Percentiles rank a stretch among this genome's conserved stretches.
Evolutionary conservation across 768 basidiomycete genomes (phyloP).

Genomic region (Tulasnella sp.): DNA sequence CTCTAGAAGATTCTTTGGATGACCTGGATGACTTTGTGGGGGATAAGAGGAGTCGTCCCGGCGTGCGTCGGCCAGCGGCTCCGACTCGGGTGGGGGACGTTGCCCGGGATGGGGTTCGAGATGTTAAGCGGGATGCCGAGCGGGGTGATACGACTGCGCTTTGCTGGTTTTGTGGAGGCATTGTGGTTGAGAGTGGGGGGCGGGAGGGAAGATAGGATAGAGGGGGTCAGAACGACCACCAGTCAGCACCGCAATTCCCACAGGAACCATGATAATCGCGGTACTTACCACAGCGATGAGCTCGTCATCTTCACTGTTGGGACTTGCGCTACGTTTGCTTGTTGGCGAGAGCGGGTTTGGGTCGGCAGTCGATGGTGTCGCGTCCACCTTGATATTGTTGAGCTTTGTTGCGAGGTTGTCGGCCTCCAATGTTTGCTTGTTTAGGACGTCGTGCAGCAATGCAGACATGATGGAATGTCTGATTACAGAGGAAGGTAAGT

Average conservation of each 20-base stretch:
- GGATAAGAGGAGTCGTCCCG: conserved; percentile 47
- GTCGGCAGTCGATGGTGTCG: neutral
- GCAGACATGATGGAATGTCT: conserved; percentile 23
- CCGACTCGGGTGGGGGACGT: conserved; percentile 36
- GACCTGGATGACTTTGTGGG: conserved; percentile 31
- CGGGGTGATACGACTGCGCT: conserved; percentile 27
- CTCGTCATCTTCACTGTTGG: conserved; percentile 30
- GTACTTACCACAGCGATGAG: conserved; percentile 33
- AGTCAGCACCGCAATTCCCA: conserved; percentile 1
- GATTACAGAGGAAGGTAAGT: neutral
- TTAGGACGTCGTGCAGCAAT: conserved; percentile 32
- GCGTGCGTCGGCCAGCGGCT: conserved; percentile 47
- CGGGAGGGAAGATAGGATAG: conserved; percentile 25
- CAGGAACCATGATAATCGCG: neutral
- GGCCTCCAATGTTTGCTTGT: conserved; percentile 28
- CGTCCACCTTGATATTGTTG: neutral
- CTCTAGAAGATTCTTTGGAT: conserved; percentile 35
- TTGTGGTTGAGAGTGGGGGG: conserved; percentile 38
- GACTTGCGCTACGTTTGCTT: conserved; percentile 14
- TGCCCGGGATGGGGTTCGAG: conserved; percentile 42
- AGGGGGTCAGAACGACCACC: neutral
- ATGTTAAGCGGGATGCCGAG: conserved; percentile 31
- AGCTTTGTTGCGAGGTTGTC: conserved; percentile 30
- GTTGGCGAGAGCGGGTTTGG: conserved; percentile 2
- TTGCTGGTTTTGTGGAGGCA: conserved; percentile 35